Evolutionary conservation across 1,139 yeast genomes (phyloP).

Genomic region (Arxiozyma telluris): DNA sequence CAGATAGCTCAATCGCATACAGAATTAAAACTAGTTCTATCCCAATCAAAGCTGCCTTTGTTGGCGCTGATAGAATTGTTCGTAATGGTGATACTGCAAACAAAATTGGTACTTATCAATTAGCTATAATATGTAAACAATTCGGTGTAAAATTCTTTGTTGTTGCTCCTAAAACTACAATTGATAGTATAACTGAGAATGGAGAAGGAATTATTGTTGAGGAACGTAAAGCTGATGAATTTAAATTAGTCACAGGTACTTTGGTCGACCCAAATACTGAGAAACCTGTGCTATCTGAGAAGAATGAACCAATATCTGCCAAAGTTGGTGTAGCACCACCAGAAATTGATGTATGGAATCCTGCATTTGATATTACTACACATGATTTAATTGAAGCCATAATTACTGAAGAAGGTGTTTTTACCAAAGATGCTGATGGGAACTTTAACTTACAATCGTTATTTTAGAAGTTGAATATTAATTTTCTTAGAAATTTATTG

Average conservation of each 20-base stretch:
- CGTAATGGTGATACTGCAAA: conserved; percentile 91
- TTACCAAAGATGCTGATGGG: conserved; percentile 39
- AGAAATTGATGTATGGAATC: conserved; percentile 86
- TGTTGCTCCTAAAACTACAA: conserved; percentile 91
- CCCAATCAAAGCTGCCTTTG: conserved; percentile 76
- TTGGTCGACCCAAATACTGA: conserved; percentile 31
- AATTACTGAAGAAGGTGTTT: conserved; percentile 67
- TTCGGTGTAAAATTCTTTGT: conserved; percentile 67
- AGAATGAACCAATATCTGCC: conserved; percentile 37
- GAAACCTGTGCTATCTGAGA: conserved; percentile 29
- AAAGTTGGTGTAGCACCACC: conserved; percentile 82
- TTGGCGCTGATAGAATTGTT: conserved; percentile 97
- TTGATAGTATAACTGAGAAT: conserved; percentile 54
- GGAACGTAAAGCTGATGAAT: conserved; percentile 73
- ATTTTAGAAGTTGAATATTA: conserved; percentile 7
- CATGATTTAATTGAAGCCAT: conserved; percentile 73
- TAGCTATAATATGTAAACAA: neutral
- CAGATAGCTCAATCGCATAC: conserved; percentile 89
- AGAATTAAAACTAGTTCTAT: conserved; percentile 40
- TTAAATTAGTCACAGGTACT: conserved; percentile 70
- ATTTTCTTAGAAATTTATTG: neutral
- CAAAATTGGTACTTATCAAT: conserved; percentile 78
- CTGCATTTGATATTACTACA: conserved; percentile 92
- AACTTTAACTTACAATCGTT: conserved; percentile 35
- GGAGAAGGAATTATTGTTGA: conserved; percentile 80